Evolutionary conservation across 2,329 filamentous ascomycete genomes (phyloP), one percentile per base, ranked within the genome.

Genomic region (Cytospora schulzeri): DNA sequence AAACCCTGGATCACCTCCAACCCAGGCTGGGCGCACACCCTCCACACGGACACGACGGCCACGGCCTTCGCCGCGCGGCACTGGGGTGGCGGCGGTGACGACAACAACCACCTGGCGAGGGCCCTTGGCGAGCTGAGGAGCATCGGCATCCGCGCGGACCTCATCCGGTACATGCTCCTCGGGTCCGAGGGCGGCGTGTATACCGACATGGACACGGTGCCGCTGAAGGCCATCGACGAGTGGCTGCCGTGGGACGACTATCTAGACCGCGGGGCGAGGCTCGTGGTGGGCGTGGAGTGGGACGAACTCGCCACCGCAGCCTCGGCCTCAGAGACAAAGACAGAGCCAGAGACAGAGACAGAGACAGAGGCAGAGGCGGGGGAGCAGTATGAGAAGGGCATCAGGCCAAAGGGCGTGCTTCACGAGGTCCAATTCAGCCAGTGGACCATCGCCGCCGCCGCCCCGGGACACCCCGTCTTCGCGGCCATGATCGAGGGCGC

Each of bases 121-220:
- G 45, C 45, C 45, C 45, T 48, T n/a, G n/a, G n/a, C 3, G n/a
- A 48, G n/a, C n/a, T 48, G 45, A 48, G n/a, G 45, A 48, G 19
- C 57, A 38, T 17, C 8, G 57, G 48, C 14, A 38, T 61, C 31
- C 66, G 68, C 22, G 68, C 68, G 45, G 71, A 74, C 57, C 63
- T 74, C 50, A 62, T 73, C 28, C 71, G 73, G n/a, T 74, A 73
- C 60, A 67, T 73, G 5, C 54, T 74, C 19, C 71, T 74, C 17
- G 61, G 63, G 3, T 66, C 67, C 17, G 72, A 77, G 62, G 76
- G 77, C 41, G 77, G 81, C 33, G 70, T 81, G 14, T 88, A 86
- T 71, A 79, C 83, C n/a, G 85, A 88, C 68, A 85, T 35, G 52
- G 85, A 88, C 70, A 85, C 87, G 28, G 81, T 86, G 69, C 81